phyloP scores from a whole-genome alignment of 768 basidiomycete genomes.

The Rhizopogon roseolus region DNA sequence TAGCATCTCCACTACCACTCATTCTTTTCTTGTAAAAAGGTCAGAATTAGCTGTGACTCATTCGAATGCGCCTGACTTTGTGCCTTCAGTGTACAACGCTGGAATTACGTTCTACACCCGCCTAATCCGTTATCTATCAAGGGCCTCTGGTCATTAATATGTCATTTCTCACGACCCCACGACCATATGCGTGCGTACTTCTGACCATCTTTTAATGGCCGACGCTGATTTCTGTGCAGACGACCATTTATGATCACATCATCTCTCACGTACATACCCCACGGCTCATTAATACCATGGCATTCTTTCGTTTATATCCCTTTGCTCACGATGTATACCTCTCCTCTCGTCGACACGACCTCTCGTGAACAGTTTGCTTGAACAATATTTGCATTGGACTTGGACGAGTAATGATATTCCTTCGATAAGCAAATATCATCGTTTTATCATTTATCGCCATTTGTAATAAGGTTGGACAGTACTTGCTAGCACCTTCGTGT shows the following conservation, averaged over 20 bases:
- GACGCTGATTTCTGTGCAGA: constrained; percentile 10
- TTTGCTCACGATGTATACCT: constrained; percentile 13
- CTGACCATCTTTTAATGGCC: background rate
- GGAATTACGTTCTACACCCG: constrained; percentile 19
- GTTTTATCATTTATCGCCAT: no score
- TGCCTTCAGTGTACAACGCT: constrained; percentile 22
- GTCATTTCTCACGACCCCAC: constrained; percentile 14
- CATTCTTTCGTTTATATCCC: constrained; percentile 20
- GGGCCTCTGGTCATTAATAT: constrained; percentile 24
- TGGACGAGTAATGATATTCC: background rate
- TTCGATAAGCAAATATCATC: no score
- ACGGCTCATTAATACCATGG: constrained; percentile 14
- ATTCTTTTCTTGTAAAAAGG: constrained; percentile 20
- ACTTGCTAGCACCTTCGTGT: no score
- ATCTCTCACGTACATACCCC: constrained; percentile 21
- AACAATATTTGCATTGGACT: background rate
- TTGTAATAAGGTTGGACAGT: no score
- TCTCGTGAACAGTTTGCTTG: background rate
- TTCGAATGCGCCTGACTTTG: background rate
- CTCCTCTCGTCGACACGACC: background rate
- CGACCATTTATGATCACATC: constrained; percentile 21
- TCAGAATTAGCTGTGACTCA: background rate
- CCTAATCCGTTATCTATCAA: constrained; percentile 19
- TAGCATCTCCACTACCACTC: constrained; percentile 7
- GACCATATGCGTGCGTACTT: constrained; percentile 15